These are phyloP conservation scores for Stachybotrys chlorohalonatus DNA, from an alignment of 2,329 filamentous ascomycete species.

Conservation along the genomic window DNA sequence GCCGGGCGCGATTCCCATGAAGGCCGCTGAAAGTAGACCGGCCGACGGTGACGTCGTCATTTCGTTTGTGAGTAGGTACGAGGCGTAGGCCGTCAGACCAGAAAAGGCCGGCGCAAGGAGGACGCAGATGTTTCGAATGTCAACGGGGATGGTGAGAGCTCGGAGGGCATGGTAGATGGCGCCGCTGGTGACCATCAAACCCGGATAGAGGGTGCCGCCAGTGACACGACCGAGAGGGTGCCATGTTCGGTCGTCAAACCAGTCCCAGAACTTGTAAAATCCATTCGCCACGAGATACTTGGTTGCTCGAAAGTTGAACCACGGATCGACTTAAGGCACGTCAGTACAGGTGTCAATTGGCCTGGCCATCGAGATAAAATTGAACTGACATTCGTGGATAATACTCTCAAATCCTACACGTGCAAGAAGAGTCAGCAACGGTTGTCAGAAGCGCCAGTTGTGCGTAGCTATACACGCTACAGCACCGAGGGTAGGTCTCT, in stretches of 20 bases:
- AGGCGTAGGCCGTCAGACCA: slow-evolving; percentile 82
- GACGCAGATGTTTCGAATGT: slow-evolving; percentile 98
- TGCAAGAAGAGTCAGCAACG: slow-evolving; percentile 2
- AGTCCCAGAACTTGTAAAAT: slow-evolving; percentile 99
- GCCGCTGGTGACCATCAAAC: slow-evolving; percentile 98
- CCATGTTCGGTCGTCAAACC: slow-evolving; percentile 99
- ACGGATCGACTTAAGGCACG: slow-evolving; percentile 72
- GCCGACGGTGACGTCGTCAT: slow-evolving; percentile 95
- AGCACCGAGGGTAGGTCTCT: slow-evolving; percentile 1
- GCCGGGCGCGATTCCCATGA: slow-evolving; percentile 96
- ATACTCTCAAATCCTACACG: slow-evolving; percentile 86
- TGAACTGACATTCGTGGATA: slow-evolving; percentile 90
- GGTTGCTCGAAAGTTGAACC: slow-evolving; percentile 99
- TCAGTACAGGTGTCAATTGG: slow-evolving; percentile 12
- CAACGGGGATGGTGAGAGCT: slow-evolving; percentile 81
- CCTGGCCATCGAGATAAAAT: slow-evolving; percentile 5
- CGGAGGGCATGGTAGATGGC: slow-evolving; percentile 91
- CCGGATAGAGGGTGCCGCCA: slow-evolving; percentile 95
- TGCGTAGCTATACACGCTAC: not conserved
- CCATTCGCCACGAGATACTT: slow-evolving; percentile 96
- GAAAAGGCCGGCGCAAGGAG: slow-evolving; percentile 92
- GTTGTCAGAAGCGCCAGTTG: not conserved
- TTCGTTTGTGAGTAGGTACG: slow-evolving; percentile 93
- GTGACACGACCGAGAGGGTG: slow-evolving; percentile 97
- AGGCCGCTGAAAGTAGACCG: slow-evolving; percentile 83